Conservation (phyloP, 768 basidiomycete species). For the Mycena chlorophos region DNA sequence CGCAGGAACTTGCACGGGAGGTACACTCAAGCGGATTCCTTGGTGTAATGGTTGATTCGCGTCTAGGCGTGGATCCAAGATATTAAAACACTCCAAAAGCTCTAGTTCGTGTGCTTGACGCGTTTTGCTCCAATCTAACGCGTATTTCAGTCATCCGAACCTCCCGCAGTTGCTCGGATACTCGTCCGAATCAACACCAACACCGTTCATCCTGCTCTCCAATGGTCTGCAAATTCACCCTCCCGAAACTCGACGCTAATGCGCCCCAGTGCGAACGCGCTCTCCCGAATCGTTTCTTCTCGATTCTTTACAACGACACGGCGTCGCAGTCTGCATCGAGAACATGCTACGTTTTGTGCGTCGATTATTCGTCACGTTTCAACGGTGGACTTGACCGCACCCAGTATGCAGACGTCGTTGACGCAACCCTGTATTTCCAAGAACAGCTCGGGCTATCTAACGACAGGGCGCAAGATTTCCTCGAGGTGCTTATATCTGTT, state of each 20-base stretch:
- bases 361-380: not conserved
- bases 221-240: constrained; percentile 35
- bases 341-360: constrained; percentile 36
- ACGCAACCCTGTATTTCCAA: constrained; percentile 45
- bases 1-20: constrained; percentile 31
- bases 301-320: constrained; percentile 35
- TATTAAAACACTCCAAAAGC: constrained; percentile 48
- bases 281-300: constrained; percentile 42
- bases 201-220: constrained; percentile 53
- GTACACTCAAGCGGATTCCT: constrained; percentile 20
- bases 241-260: not conserved
- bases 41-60: not conserved
- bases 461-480: constrained; percentile 44
- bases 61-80: constrained; percentile 50
- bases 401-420: constrained; percentile 43
- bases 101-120: constrained; percentile 39
- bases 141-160: constrained; percentile 45
- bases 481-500: constrained; percentile 37
- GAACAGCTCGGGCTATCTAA: constrained; percentile 42
- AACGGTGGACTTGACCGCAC: constrained; percentile 13
- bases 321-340: constrained; percentile 38
- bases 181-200: constrained; percentile 43
- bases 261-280: constrained; percentile 40
- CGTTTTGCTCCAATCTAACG: not conserved
- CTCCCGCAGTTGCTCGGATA: constrained; percentile 55